A percentile compares a stretch with the other conserved stretches of the same genome.
phyloP scores from a whole-genome alignment of 2,329 filamentous ascomycete species.

The Colletotrichum sp. region DNA sequence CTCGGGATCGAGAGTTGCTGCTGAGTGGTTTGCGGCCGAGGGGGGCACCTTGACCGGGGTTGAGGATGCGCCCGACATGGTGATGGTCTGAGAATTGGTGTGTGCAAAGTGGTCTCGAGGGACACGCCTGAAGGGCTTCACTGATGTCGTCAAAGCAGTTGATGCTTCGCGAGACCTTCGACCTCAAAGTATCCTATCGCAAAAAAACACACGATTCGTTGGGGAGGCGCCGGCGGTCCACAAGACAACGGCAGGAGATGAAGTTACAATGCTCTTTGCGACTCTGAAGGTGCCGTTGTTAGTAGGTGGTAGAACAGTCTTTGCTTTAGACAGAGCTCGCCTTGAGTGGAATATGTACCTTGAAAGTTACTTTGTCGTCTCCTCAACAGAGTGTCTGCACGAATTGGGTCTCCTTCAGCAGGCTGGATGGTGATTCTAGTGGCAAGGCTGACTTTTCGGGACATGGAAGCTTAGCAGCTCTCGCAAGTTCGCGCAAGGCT shows the following conservation, averaged over 20 bases:
- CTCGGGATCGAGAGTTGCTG: conserved; percentile 66
- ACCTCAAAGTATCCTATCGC: neutral
- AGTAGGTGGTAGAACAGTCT: neutral
- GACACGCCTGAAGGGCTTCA: neutral
- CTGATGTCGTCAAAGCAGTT: neutral
- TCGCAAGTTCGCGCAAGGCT: conserved; percentile 18
- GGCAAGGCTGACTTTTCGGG: conserved; percentile 18
- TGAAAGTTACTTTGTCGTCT: neutral
- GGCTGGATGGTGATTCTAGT: neutral
- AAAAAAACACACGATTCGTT: neutral
- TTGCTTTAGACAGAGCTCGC: neutral
- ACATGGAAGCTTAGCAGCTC: conserved; percentile 5
- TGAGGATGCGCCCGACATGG: conserved; percentile 50
- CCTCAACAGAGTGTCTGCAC: neutral
- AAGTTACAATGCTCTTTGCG: neutral
- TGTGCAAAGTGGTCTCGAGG: neutral
- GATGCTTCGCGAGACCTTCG: neutral
- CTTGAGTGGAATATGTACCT: neutral
- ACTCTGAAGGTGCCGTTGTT: neutral
- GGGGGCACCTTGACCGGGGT: conserved; percentile 67
- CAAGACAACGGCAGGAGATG: neutral
- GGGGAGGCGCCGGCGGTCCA: neutral
- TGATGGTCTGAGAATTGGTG: conserved; percentile 5
- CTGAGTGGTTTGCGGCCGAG: conserved; percentile 63
- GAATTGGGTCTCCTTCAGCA: conserved; percentile 6